Conservation (phyloP, 2,329 filamentous ascomycete species). For the Phaeosphaeriaceae sp. region DNA sequence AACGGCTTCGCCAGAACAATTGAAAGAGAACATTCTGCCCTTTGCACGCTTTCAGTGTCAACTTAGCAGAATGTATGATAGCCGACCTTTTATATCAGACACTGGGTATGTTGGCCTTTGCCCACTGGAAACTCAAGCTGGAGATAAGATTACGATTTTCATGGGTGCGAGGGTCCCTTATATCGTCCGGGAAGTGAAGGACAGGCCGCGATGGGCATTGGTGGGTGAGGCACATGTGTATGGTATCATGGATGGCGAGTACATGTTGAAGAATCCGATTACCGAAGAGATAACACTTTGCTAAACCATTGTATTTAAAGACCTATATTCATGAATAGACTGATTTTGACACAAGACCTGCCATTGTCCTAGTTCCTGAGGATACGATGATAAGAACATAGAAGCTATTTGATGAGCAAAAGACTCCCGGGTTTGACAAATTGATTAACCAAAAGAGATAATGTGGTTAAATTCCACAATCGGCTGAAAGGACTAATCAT, state of each 20-base stretch:
- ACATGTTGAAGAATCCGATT: slow-evolving; percentile 5
- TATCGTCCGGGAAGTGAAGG: slow-evolving; percentile 4
- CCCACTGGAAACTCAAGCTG: slow-evolving; percentile 3
- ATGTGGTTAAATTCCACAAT: too few species aligned
- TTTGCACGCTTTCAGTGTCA: slow-evolving; percentile 4
- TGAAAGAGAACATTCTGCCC: background rate
- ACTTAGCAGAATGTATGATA: slow-evolving; percentile 13
- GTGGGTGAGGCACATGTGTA: slow-evolving; percentile 16
- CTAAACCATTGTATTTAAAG: background rate
- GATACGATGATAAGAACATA: too few species aligned
- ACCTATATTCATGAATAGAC: too few species aligned
- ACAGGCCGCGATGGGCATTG: slow-evolving; percentile 2
- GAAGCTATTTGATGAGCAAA: too few species aligned
- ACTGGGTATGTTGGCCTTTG: slow-evolving; percentile 13
- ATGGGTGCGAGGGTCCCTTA: slow-evolving; percentile 15
- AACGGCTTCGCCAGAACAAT: background rate
- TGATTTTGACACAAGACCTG: too few species aligned
- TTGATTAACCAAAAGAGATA: too few species aligned
- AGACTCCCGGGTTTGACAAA: too few species aligned
- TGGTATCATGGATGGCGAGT: slow-evolving; percentile 21
- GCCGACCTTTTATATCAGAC: slow-evolving; percentile 12
- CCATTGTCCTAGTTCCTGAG: too few species aligned
- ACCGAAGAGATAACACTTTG: background rate
- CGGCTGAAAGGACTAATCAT: too few species aligned
- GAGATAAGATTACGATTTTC: slow-evolving; percentile 14